A percentile compares a stretch with the other conserved stretches of the same genome.
These are phyloP conservation scores for Leucoagaricus sp. DNA, from an alignment of 1,284 basidiomycete genomes.

Conservation along the genomic window DNA sequence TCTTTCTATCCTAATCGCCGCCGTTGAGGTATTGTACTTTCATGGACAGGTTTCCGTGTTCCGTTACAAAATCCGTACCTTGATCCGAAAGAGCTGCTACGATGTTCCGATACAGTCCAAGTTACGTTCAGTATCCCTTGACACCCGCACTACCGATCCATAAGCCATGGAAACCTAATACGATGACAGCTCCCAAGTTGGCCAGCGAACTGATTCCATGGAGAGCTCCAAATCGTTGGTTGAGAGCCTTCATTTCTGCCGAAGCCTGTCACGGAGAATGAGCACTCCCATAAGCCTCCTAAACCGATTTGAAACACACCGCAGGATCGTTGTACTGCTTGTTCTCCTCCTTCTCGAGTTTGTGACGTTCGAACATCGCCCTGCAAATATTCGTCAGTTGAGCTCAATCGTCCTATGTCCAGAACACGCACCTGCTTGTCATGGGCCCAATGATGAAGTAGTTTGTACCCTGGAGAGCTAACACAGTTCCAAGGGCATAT, in stretches of 20 bases:
- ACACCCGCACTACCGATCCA: constrained; percentile 63
- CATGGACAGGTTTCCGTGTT: background rate
- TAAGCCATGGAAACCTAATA: constrained; percentile 71
- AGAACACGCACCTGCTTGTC: constrained; percentile 59
- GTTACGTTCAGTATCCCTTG: constrained; percentile 30
- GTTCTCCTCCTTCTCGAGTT: constrained; percentile 73
- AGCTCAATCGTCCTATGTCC: constrained; percentile 5
- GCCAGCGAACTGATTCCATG: constrained; percentile 72
- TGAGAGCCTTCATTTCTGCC: constrained; percentile 66
- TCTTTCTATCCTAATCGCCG: background rate
- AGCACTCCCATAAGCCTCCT: background rate
- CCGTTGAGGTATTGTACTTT: background rate
- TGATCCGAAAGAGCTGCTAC: background rate
- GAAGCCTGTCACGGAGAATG: constrained; percentile 51
- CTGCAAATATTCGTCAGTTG: constrained; percentile 32
- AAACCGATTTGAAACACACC: constrained; percentile 37
- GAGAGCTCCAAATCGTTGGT: constrained; percentile 60
- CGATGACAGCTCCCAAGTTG: constrained; percentile 63
- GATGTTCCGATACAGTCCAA: constrained; percentile 16
- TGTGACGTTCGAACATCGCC: constrained; percentile 73
- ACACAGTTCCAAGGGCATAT: constrained; percentile 56
- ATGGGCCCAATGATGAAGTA: constrained; percentile 62
- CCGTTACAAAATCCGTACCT: background rate
- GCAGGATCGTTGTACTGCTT: constrained; percentile 63
- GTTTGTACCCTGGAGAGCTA: constrained; percentile 57